These are phyloP conservation scores for Bipolaris cookei DNA, from an alignment of 2,329 filamentous ascomycete species.

Conservation along the genomic window DNA sequence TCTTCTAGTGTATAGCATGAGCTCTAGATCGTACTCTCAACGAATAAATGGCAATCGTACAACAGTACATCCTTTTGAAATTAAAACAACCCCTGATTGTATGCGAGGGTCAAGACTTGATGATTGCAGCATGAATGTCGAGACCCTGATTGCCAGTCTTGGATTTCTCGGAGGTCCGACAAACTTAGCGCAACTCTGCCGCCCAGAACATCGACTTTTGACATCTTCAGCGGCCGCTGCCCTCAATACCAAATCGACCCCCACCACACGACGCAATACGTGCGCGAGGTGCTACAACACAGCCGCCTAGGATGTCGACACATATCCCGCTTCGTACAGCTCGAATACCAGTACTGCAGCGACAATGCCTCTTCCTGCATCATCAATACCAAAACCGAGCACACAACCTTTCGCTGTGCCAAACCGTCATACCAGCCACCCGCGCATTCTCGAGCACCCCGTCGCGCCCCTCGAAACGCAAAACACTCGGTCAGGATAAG, in stretches of 20 bases:
- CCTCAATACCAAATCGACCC: constrained; percentile 6
- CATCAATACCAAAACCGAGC: constrained; percentile 11
- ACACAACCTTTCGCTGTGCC: constrained; percentile 7
- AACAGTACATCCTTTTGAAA: neutral
- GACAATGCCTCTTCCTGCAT: constrained; percentile 37
- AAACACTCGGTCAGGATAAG: constrained; percentile 12
- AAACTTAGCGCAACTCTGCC: constrained; percentile 12
- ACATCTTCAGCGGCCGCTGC: constrained; percentile 5
- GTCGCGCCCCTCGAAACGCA: constrained; percentile 17
- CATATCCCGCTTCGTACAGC: constrained; percentile 33
- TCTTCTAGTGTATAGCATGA: neutral
- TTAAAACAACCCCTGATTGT: neutral
- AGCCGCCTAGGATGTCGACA: constrained; percentile 17
- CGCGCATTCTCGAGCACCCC: constrained; percentile 37
- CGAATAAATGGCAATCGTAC: neutral
- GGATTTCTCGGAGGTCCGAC: constrained; percentile 12
- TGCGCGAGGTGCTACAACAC: constrained; percentile 6
- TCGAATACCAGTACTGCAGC: constrained; percentile 31
- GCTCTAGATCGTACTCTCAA: neutral
- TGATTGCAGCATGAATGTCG: neutral
- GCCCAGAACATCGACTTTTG: constrained; percentile 22
- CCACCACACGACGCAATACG: constrained; percentile 7
- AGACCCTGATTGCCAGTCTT: neutral
- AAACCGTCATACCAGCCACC: constrained; percentile 9
- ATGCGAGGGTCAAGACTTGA: neutral